Base-by-base conservation (phyloP, 768 basidiomycete species). In the Panellus pusillus region DNA sequence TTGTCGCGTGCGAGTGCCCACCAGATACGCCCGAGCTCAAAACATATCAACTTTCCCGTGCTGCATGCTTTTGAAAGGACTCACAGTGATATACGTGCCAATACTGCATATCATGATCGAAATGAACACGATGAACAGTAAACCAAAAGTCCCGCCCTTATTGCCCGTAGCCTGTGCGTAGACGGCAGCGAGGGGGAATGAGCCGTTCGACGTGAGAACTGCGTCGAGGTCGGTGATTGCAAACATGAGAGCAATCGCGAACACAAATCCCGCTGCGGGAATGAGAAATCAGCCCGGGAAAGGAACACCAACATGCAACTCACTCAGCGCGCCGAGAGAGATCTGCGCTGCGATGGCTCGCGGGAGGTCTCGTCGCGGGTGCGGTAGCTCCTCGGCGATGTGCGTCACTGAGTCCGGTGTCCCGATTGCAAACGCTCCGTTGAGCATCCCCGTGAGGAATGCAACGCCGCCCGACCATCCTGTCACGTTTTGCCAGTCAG, bases 371-470 rank as follows among this genome's bases (percentile, higher is more conserved):
- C n/a, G 45, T 44, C 48, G 54, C 20, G 57, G 57, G 47, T 54
- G 42, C 11, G 57, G 57, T 9, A 59, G 58, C 48, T 59, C 58
- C 39, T 59, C 58, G 31, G 58, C 58, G 29, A 59, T 55, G 47
- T 59, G 58, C 20, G 58, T 51, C 35, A 59, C 50, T 12, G 58
- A 54, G 36, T 59, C 58, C 4, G 58, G 58, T n/a, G 58, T 59
- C 41, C 58, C 58, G 20, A 59, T 59, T 11, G 58, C 40, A 41
- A 54, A 59, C 7, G 58, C 53, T 29, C 58, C 58, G 53, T 59
- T 59, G 41, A 59, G 53, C 58, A 59, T 59, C 4, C 58, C 58
- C 18, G 58, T 48, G 11, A 59, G 53, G 37, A 59, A 59, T 28
- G 53, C 58, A 31, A 59, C 53, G 20, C 58, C 53, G 38, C 49